A percentile compares a stretch with the other conserved stretches of the same genome.
phyloP scores from a whole-genome alignment of 176 grass and related monocot genomes.

The Rhynchospora pubera region DNA sequence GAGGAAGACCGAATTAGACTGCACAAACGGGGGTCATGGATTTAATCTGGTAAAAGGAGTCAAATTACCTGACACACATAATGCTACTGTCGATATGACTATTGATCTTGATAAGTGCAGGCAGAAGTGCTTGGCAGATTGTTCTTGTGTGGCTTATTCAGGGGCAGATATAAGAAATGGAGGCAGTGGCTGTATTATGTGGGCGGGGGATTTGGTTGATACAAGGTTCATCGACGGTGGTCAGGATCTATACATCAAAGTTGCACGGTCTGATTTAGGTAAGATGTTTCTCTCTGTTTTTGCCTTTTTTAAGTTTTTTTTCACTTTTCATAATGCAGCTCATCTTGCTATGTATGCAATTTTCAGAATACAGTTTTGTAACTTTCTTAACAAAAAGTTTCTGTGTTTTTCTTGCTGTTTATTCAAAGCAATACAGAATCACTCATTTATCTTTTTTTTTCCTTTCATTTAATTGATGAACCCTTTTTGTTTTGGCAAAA shows the following conservation, averaged over 20 bases:
- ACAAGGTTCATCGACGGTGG: constrained; percentile 1
- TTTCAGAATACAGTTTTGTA: neutral
- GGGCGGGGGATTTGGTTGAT: constrained; percentile 41
- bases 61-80: constrained; percentile 38
- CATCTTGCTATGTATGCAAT: neutral
- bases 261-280: constrained; percentile 32
- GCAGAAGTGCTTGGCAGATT: constrained; percentile 29
- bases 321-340: neutral
- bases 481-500: neutral
- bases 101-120: constrained; percentile 26
- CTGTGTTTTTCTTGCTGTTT: too few relatives aligned
- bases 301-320: neutral
- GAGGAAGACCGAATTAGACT: constrained; percentile 29
- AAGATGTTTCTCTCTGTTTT: constrained; percentile 4
- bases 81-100: constrained; percentile 31
- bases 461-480: too few relatives aligned
- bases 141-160: constrained; percentile 48
- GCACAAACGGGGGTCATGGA: constrained; percentile 20
- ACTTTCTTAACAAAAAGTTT: neutral
- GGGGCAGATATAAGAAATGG: constrained; percentile 6
- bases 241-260: constrained; percentile 45
- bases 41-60: constrained; percentile 28
- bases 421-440: too few relatives aligned
- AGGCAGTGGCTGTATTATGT: constrained; percentile 44
- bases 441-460: too few relatives aligned